A percentile compares a stretch with the other conserved stretches of the same genome.
Conservation (phyloP, 441 rosid species). For the Rhodomyrtus psidioides region DNA sequence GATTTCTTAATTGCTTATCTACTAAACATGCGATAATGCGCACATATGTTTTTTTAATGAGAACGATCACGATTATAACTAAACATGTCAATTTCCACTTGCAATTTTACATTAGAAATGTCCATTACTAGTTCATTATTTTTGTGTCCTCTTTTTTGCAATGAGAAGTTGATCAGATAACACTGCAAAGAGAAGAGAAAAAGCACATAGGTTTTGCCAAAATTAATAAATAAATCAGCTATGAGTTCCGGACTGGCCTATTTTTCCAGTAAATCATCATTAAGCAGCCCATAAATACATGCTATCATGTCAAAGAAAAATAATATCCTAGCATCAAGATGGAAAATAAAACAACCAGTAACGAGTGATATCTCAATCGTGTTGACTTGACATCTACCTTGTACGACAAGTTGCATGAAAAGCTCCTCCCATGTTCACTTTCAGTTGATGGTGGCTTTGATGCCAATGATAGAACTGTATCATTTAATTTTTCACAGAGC, state of each 20-base stretch:
- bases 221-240: not conserved
- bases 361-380: slow-evolving; percentile 36
- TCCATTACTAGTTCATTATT: not conserved
- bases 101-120: not conserved
- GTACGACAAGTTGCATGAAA: slow-evolving; percentile 24
- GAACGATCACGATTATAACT: not conserved
- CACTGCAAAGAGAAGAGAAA: not conserved
- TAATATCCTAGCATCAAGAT: slow-evolving; percentile 43
- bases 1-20: not conserved
- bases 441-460: slow-evolving; percentile 16
- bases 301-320: slow-evolving; percentile 22
- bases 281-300: not conserved
- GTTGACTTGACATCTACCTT: slow-evolving; percentile 82
- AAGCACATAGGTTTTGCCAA: not conserved
- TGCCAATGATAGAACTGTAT: slow-evolving; percentile 26
- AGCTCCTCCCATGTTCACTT: slow-evolving; percentile 24
- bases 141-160: not conserved
- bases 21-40: not conserved
- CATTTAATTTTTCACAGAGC: slow-evolving; percentile 36
- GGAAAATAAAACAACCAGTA: slow-evolving; percentile 31
- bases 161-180: not conserved
- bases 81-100: not conserved
- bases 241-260: not conserved
- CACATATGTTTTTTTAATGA: not conserved
- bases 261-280: not conserved